These are phyloP conservation scores for Coniosporium tulheliwenetii DNA, from an alignment of 2,329 filamentous ascomycete species.

Conservation along the genomic window DNA sequence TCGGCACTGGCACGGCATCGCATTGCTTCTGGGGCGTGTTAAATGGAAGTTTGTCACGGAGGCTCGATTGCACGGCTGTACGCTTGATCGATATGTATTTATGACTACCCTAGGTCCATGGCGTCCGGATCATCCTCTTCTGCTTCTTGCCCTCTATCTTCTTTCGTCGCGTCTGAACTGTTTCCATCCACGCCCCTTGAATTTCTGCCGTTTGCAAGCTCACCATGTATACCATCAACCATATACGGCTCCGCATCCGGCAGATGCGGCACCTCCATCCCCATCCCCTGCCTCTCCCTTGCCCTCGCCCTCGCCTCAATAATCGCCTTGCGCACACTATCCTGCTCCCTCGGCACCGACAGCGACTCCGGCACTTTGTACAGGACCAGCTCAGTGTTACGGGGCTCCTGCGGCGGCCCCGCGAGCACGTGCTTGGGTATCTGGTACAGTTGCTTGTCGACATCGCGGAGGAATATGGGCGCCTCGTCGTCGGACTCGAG, in stretches of 20 bases:
- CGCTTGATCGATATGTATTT: too few relatives aligned
- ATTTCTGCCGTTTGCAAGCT: constrained; percentile 10
- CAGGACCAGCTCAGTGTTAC: constrained; percentile 57
- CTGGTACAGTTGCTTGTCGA: constrained; percentile 62
- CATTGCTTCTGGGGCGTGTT: too few relatives aligned
- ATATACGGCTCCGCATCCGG: too few relatives aligned
- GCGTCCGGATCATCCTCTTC: constrained; percentile 39
- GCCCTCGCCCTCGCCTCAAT: constrained; percentile 59
- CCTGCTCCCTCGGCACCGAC: constrained; percentile 58
- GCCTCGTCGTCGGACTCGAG: constrained; percentile 41
- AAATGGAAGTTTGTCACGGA: too few relatives aligned
- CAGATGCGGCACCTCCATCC: too few relatives aligned
- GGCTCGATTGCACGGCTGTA: too few relatives aligned
- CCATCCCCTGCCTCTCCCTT: constrained; percentile 36
- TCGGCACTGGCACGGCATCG: too few relatives aligned
- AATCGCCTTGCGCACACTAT: constrained; percentile 65
- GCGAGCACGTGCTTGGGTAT: constrained; percentile 53
- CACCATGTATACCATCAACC: too few relatives aligned
- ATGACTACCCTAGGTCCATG: constrained; percentile 42
- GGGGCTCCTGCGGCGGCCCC: constrained; percentile 36
- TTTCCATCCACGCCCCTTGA: constrained; percentile 15
- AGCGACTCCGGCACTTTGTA: constrained; percentile 69
- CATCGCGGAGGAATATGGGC: constrained; percentile 69
- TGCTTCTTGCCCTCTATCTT: constrained; percentile 5
- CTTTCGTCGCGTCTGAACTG: constrained; percentile 11